Evolutionary conservation across 1,139 yeast genomes (phyloP).

Genomic region (Sugiyamaella novakii): DNA sequence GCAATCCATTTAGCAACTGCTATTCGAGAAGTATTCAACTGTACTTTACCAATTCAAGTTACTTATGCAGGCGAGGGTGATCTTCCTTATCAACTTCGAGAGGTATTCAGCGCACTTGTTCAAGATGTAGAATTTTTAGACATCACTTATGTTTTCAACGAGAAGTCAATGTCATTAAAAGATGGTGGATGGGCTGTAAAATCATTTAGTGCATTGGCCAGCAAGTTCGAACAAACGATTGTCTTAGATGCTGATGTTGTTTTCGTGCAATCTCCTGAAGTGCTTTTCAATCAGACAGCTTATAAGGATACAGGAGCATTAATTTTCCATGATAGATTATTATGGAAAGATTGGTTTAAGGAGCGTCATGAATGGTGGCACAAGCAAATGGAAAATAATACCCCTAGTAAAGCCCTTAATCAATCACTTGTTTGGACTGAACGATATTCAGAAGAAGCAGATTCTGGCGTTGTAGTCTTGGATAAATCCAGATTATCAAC

Average conservation of each 20-base stretch:
- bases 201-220: constrained; percentile 14
- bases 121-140: constrained; percentile 7
- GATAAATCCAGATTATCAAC: constrained; percentile 7
- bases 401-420: constrained; percentile 9
- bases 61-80: constrained; percentile 16
- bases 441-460: constrained; percentile 12
- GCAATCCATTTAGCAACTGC: constrained; percentile 9
- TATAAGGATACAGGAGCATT: constrained; percentile 16
- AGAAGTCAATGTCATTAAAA: constrained; percentile 3
- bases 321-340: constrained; percentile 15
- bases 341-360: neutral
- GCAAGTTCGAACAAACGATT: constrained; percentile 8
- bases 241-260: constrained; percentile 17
- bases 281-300: constrained; percentile 4
- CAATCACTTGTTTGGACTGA: constrained; percentile 8
- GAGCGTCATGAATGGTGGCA: constrained; percentile 10
- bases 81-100: constrained; percentile 9
- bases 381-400: constrained; percentile 1
- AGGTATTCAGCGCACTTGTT: neutral
- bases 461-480: constrained; percentile 12
- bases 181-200: constrained; percentile 18
- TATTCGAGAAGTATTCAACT: constrained; percentile 11
- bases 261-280: constrained; percentile 16
- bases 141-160: constrained; percentile 6
- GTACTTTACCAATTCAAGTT: constrained; percentile 14